Evolutionary conservation across 116 monocot species (phyloP).

Genomic region (Papilionanthe hybrid): DNA sequence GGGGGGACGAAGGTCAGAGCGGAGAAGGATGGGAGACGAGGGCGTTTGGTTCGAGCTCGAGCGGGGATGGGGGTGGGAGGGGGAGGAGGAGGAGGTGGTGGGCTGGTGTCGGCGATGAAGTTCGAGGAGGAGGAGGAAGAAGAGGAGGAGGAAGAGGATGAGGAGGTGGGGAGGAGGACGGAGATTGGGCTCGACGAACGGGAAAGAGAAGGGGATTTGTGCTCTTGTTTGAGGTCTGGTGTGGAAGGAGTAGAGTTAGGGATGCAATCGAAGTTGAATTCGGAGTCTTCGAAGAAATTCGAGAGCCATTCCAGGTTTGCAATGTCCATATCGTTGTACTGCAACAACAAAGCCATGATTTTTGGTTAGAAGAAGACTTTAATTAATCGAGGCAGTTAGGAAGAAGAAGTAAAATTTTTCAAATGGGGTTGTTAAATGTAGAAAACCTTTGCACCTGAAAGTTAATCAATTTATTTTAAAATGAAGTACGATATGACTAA

Average conservation of each 20-base stretch:
- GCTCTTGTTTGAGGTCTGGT: not conserved
- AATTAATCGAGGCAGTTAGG: too few relatives aligned
- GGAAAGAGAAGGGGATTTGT: not conserved
- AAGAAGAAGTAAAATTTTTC: too few relatives aligned
- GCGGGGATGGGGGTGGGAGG: constrained; percentile 23
- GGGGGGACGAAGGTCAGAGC: constrained; percentile 10
- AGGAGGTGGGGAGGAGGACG: constrained; percentile 20
- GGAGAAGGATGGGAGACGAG: constrained; percentile 23
- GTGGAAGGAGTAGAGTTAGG: not conserved
- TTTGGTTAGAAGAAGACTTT: not conserved
- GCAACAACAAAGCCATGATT: constrained; percentile 4
- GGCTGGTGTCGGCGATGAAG: not conserved
- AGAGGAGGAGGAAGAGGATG: constrained; percentile 21
- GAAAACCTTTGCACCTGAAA: too few relatives aligned
- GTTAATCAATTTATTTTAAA: too few relatives aligned
- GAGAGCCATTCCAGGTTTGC: constrained; percentile 52
- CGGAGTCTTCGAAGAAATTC: constrained; percentile 43
- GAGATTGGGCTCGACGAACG: constrained; percentile 51
- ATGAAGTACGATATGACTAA: too few relatives aligned
- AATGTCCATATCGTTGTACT: constrained; percentile 50
- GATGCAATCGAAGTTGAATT: constrained; percentile 18
- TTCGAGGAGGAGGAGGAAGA: not conserved
- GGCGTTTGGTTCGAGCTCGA: constrained; percentile 55
- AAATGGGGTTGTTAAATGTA: too few relatives aligned
- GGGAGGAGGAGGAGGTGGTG: not conserved